A percentile compares a stretch with the other conserved stretches of the same genome.
These are phyloP conservation scores for Epithele typhae DNA, from an alignment of 768 basidiomycete species.

Conservation along the genomic window DNA sequence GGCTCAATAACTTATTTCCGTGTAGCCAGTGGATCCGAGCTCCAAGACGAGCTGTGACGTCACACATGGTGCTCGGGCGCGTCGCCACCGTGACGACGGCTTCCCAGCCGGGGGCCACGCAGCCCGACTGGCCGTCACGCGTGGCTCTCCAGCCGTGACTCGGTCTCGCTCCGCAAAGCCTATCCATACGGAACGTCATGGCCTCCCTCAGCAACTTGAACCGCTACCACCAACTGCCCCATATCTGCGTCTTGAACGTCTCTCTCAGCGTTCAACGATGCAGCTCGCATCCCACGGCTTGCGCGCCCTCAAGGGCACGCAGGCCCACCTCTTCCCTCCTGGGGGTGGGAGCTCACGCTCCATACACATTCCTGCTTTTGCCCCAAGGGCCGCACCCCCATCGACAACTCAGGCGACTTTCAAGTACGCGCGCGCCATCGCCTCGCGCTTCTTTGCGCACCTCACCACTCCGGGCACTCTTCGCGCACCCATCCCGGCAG, in stretches of 20 bases:
- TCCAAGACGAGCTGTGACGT: too few species aligned
- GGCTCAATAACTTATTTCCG: too few species aligned
- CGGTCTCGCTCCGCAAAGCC: too few species aligned
- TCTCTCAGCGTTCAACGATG: slow-evolving; percentile 20
- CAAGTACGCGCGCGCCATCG: slow-evolving; percentile 47
- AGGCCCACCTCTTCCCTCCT: slow-evolving; percentile 15
- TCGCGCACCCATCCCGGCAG: slow-evolving; percentile 27
- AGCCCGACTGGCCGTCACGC: too few species aligned
- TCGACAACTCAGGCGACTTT: slow-evolving; percentile 41
- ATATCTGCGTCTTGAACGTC: slow-evolving; percentile 2
- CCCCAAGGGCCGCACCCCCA: slow-evolving; percentile 31
- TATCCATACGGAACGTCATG: too few species aligned
- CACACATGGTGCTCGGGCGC: too few species aligned
- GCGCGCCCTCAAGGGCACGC: slow-evolving; percentile 20
- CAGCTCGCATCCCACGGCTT: slow-evolving; percentile 27
- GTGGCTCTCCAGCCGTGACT: too few species aligned
- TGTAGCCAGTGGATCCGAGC: too few species aligned
- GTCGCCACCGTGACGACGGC: too few species aligned
- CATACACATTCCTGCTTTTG: slow-evolving; percentile 41
- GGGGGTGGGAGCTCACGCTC: slow-evolving; percentile 29
- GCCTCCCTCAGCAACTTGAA: too few species aligned
- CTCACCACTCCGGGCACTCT: slow-evolving; percentile 51
- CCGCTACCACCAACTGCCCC: slow-evolving; percentile 9
- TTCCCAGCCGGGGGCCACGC: too few species aligned
- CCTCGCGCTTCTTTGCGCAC: slow-evolving; percentile 52